phyloP scores from a whole-genome alignment of 345 rosid genomes.

The Viola odorata region DNA sequence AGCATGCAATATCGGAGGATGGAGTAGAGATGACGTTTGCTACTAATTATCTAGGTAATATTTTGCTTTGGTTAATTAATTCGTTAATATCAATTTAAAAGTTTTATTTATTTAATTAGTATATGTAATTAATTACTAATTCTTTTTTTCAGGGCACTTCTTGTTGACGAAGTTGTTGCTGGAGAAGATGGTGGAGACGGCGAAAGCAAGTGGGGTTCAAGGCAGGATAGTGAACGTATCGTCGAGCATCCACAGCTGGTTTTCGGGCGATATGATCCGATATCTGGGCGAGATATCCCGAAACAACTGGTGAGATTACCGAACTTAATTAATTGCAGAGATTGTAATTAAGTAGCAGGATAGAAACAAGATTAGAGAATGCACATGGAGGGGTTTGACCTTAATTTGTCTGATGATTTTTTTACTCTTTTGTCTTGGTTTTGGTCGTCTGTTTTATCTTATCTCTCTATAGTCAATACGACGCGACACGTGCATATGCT shows the following conservation, averaged over 20 bases:
- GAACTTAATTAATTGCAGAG: not conserved
- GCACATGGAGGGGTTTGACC: constrained; percentile 25
- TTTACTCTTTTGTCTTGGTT: too few relatives aligned
- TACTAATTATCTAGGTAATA: constrained; percentile 83
- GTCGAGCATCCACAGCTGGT: constrained; percentile 83
- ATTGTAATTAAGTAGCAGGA: not conserved
- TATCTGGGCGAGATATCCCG: constrained; percentile 64
- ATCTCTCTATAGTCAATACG: constrained; percentile 48
- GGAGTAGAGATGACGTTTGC: constrained; percentile 99
- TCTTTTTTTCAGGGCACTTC: constrained; percentile 59
- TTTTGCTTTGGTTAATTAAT: not conserved
- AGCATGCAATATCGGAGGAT: constrained; percentile 88
- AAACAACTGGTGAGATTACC: constrained; percentile 42
- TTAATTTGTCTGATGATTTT: too few relatives aligned
- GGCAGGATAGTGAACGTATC: constrained; percentile 89
- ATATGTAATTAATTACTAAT: not conserved
- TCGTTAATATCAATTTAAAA: not conserved
- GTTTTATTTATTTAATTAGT: not conserved
- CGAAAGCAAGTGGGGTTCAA: constrained; percentile 50
- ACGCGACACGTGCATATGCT: constrained; percentile 97
- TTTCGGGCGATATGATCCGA: constrained; percentile 70
- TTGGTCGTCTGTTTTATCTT: not conserved
- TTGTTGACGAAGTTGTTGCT: constrained; percentile 64
- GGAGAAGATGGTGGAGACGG: constrained; percentile 70
- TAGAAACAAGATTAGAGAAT: not conserved